Evolutionary conservation across 1,284 basidiomycete genomes (phyloP).

Genomic region (Lentinus polychrous): DNA sequence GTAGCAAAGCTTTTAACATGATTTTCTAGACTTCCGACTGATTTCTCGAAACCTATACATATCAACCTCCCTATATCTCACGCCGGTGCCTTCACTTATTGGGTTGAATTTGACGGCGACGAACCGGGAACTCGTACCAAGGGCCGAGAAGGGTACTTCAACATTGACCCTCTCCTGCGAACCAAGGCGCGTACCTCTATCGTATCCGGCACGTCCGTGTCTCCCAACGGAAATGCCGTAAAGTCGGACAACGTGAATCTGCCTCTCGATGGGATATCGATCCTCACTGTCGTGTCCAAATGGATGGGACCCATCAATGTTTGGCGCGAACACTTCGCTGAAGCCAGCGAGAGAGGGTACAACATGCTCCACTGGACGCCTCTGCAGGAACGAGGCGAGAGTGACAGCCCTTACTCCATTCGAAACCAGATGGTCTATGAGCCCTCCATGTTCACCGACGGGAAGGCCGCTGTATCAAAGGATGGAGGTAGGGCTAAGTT

Average conservation of each 20-base stretch:
- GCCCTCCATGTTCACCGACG: slow-evolving; percentile 55
- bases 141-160: slow-evolving; percentile 89
- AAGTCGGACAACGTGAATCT: slow-evolving; percentile 51
- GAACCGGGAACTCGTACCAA: slow-evolving; percentile 52
- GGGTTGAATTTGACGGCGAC: slow-evolving; percentile 81
- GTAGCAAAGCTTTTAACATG: neutral
- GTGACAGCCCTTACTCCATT: slow-evolving; percentile 89
- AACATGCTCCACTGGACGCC: slow-evolving; percentile 96
- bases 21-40: slow-evolving; percentile 57
- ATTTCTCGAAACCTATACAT: slow-evolving; percentile 84
- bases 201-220: slow-evolving; percentile 44
- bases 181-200: slow-evolving; percentile 68
- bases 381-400: slow-evolving; percentile 82
- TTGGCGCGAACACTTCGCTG: slow-evolving; percentile 77
- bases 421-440: slow-evolving; percentile 82
- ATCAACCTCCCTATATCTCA: slow-evolving; percentile 92
- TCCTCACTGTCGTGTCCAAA: slow-evolving; percentile 88
- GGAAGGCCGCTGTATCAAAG: slow-evolving; percentile 30
- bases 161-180: slow-evolving; percentile 85
- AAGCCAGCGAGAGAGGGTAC: slow-evolving; percentile 84
- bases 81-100: slow-evolving; percentile 91
- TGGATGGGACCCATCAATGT: slow-evolving; percentile 86
- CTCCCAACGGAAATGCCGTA: slow-evolving; percentile 44
- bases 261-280: slow-evolving; percentile 78
- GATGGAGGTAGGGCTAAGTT: slow-evolving; percentile 53